Evolutionary conservation across 345 rosid genomes (phyloP).

Genomic region (Adansonia digitata): DNA sequence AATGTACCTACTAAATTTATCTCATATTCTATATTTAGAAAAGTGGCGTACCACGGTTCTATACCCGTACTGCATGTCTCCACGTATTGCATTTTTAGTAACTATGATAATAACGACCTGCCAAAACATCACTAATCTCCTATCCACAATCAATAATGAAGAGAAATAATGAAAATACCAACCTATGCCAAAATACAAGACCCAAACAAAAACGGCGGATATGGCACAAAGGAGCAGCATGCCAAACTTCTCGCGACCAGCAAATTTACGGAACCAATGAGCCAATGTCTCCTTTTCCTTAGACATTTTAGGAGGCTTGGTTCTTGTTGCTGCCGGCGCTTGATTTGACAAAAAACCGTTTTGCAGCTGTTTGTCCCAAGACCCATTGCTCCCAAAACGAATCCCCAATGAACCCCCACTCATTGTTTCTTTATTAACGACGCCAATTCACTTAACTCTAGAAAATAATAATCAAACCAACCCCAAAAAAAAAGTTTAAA

Average conservation of each 20-base stretch:
- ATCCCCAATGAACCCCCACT: conserved; percentile 61
- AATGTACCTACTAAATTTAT: too few relatives aligned
- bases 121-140: not conserved
- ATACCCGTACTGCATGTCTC: too few relatives aligned
- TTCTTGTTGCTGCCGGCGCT: conserved; percentile 34
- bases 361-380: conserved; percentile 61
- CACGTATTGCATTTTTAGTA: too few relatives aligned
- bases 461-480: conserved; percentile 17
- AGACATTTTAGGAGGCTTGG: conserved; percentile 67
- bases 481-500: not conserved
- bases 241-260: conserved; percentile 86
- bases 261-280: conserved; percentile 84
- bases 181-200: conserved; percentile 87
- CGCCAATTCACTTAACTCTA: conserved; percentile 33
- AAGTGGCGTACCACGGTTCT: too few relatives aligned
- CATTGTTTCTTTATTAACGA: conserved; percentile 34
- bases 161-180: conserved; percentile 8
- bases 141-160: not conserved
- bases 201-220: conserved; percentile 80
- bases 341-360: conserved; percentile 47
- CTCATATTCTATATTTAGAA: too few relatives aligned
- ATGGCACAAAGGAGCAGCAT: conserved; percentile 75
- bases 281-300: conserved; percentile 72
- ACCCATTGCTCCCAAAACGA: conserved; percentile 78
- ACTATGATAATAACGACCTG: too few relatives aligned